Conservation (phyloP, 371 early-diverging fungal genomes). For the Basidiobolus meristosporus region DNA sequence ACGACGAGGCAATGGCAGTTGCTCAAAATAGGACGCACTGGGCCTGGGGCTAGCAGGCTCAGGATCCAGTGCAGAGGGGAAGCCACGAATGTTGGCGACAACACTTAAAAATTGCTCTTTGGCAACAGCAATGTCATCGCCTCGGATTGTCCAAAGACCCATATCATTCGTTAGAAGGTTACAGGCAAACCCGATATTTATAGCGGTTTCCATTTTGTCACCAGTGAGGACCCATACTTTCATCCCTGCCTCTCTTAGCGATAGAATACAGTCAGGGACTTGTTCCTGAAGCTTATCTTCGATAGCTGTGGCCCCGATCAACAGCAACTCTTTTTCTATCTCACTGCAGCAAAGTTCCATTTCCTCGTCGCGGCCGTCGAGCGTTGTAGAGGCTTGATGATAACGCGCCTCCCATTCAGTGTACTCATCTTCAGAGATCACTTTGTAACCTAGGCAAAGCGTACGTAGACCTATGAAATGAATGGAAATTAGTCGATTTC, state of each 20-base stretch:
- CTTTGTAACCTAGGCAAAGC: conserved; percentile 63
- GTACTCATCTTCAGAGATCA: conserved; percentile 40
- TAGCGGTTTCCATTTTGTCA: conserved; percentile 99
- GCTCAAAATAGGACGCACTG: neutral
- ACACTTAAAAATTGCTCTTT: conserved; percentile 18
- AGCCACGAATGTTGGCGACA: conserved; percentile 9
- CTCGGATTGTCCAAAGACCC: conserved; percentile 51
- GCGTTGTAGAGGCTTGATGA: conserved; percentile 40
- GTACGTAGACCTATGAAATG: conserved; percentile 56
- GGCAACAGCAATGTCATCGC: conserved; percentile 13
- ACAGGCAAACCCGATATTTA: conserved; percentile 87
- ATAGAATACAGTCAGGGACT: conserved; percentile 79
- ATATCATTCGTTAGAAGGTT: conserved; percentile 53
- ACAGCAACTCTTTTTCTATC: conserved; percentile 57
- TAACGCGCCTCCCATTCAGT: conserved; percentile 43
- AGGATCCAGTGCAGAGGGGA: conserved; percentile 7
- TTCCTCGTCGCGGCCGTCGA: conserved; percentile 54
- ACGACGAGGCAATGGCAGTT: neutral
- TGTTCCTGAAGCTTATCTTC: conserved; percentile 96
- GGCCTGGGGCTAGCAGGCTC: neutral
- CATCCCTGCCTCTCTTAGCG: conserved; percentile 77
- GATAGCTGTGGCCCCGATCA: conserved; percentile 92
- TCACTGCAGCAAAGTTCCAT: conserved; percentile 48
- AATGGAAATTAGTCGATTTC: conserved; percentile 1
- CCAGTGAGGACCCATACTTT: conserved; percentile 99